Evolutionary conservation across 306 rosid genomes (phyloP).

Genomic region (Fragaria ananassa): DNA sequence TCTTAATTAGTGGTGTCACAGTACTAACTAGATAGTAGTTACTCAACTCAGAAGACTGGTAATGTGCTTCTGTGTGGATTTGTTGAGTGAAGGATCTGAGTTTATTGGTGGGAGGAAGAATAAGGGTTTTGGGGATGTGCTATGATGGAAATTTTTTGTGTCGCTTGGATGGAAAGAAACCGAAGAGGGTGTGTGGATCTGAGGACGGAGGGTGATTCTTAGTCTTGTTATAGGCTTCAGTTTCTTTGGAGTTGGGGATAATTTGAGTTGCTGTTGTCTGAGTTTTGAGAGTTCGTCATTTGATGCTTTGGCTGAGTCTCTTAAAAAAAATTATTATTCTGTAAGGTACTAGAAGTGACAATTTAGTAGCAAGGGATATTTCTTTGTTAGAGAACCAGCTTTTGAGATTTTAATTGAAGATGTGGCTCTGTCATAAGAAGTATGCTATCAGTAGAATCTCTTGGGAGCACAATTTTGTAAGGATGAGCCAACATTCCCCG

Average conservation of each 20-base stretch:
- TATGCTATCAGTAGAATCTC: background rate
- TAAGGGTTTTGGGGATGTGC: background rate
- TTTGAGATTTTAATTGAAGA: no score
- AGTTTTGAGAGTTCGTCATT: background rate
- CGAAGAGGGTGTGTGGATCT: background rate
- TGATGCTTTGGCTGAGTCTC: background rate
- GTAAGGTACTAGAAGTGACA: background rate
- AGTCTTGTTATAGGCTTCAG: no score
- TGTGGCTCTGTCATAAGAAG: background rate
- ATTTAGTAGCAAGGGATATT: background rate
- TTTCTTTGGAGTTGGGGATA: background rate
- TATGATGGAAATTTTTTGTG: background rate
- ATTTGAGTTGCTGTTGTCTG: background rate
- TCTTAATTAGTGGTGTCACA: no score
- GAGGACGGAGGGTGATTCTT: background rate
- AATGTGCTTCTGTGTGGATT: no score
- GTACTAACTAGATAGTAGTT: no score
- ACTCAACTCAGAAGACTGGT: no score
- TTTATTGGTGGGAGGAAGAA: no score
- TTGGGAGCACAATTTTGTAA: background rate
- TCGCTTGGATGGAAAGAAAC: background rate
- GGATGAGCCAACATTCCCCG: background rate
- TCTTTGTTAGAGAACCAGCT: background rate
- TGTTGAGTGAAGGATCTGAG: no score
- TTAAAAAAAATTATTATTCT: no score